Base-by-base conservation (phyloP, 163 green algal genomes). In the Smithsoniella earleae region DNA sequence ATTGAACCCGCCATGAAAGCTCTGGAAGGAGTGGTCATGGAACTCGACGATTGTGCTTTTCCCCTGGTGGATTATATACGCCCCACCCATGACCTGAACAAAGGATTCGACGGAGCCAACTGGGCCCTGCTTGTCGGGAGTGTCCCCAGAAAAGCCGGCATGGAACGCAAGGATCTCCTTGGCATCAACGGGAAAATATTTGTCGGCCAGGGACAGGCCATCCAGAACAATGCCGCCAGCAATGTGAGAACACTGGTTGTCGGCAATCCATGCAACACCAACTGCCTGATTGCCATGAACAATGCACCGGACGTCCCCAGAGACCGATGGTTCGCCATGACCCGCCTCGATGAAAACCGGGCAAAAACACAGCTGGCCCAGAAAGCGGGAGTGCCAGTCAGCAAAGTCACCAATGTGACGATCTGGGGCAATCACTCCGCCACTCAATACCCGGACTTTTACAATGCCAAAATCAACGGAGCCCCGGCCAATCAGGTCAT, bases 371-470 rank as follows among this genome's bases (percentile, higher is more conserved):
- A 91, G 86, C 76, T 97, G 5, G 78, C 86, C 0, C 86, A 94
- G 80, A 83, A 84, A 37, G 77, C 79, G 2, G 84, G 83, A 16
- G 75, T 80, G 3, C 85, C 88, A 44, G 84, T 92, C 6, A 83
- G 73, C 28, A 79, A 86, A 20, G 92, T 98, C 1, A 87, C 87
- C 52, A 97, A 97, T 78, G 86, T 88, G 4, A 96, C 93, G 82
- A 96, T 97, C 81, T 97, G 92, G 92, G 93, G 93, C 76, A 98
- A 98, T 84, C 93, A 98, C 83, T 93, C 83, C 8, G 91, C 81
- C 73, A 96, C 88, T 20, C 78, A 88, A 81, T 95, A 92, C 78
- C 90, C 90, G 6, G 92, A 98, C 74, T 90, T 98, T 3, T 92
- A 91, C 77, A 90, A 98, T 76, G 93, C 83, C 54, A 89, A 82